Evolutionary conservation across 768 basidiomycete species (phyloP), one percentile per base, ranked within the genome.

Genomic region (Suillus placidus): DNA sequence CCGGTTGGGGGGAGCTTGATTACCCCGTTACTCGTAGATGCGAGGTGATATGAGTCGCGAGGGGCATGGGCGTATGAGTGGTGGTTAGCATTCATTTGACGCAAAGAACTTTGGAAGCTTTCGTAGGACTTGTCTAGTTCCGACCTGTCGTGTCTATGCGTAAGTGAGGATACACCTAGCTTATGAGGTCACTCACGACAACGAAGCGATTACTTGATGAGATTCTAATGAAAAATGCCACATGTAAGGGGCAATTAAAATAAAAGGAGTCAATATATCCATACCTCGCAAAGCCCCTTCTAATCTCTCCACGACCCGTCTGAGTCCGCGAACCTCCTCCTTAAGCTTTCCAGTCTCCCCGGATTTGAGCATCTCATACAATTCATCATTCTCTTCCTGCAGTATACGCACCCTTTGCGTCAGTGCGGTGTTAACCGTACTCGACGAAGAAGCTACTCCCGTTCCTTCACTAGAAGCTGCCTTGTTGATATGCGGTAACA

Each of bases 311-410:
- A 93, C 90, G 38, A 88, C 85, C 68, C 86, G 82, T 40, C 87
- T 82, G 63, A 95, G 80, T 8, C 86, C 86, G 57, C 86, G 85
- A 13, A 90, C 90, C 74, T 95, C 91, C 72, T 94, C 93, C 74
- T 93, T 93, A 67, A 95, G 73, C 73, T 85, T 88, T 6, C 92
- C 93, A 0, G 91, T 90, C 77, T 95, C 93, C 47, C 89, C 86
- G 32, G 81, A 81, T 74, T 87, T 90, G 63, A 95, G 77, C 12
- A 94, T 78, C 58, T 88, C 85, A 73, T 94, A 95, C 20, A 95
- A 76, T 68, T 95, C 93, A 69, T 95, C 92, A 66, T 95, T 95
- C 76, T 95, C 93, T 64, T 93, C 90, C 73, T 95, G 93, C 12
- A 95, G 79, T 20, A 88, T 76, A 57, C 86, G 86, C 34, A 86